Evolutionary conservation across 2,329 filamentous ascomycete species (phyloP).

Genomic region (Colletotrichum costaricense): DNA sequence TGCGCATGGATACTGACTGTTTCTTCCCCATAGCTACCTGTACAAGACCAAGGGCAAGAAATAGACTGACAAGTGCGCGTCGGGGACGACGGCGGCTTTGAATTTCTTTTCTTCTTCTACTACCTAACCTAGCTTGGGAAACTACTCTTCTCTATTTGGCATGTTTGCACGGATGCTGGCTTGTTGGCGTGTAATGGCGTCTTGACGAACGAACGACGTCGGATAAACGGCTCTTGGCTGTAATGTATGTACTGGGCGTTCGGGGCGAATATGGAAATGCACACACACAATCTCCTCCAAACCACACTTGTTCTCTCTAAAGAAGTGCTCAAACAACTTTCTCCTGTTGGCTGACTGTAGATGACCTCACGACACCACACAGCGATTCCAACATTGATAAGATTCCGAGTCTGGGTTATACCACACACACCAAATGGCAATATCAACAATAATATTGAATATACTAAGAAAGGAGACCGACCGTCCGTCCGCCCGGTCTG

Average conservation of each 20-base stretch:
- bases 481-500: background rate
- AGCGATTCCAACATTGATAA: background rate
- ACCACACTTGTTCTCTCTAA: background rate
- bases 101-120: background rate
- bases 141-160: constrained; percentile 22
- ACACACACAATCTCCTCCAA: constrained; percentile 26
- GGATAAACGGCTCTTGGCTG: constrained; percentile 17
- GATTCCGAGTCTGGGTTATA: background rate
- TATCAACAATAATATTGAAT: constrained; percentile 31
- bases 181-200: constrained; percentile 19
- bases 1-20: background rate
- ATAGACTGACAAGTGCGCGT: constrained; percentile 34
- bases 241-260: constrained; percentile 34
- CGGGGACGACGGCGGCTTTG: background rate
- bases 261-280: constrained; percentile 25
- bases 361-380: background rate
- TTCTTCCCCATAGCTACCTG: constrained; percentile 44
- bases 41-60: constrained; percentile 49
- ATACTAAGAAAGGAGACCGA: constrained; percentile 25
- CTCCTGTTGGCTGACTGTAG: background rate
- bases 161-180: constrained; percentile 27
- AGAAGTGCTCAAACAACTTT: too few species aligned
- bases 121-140: constrained; percentile 9
- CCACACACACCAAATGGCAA: background rate
- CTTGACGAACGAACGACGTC: constrained; percentile 22